phyloP scores from a whole-genome alignment of 495 filamentous ascomycete genomes.

The Thermochaetoides thermophila region DNA sequence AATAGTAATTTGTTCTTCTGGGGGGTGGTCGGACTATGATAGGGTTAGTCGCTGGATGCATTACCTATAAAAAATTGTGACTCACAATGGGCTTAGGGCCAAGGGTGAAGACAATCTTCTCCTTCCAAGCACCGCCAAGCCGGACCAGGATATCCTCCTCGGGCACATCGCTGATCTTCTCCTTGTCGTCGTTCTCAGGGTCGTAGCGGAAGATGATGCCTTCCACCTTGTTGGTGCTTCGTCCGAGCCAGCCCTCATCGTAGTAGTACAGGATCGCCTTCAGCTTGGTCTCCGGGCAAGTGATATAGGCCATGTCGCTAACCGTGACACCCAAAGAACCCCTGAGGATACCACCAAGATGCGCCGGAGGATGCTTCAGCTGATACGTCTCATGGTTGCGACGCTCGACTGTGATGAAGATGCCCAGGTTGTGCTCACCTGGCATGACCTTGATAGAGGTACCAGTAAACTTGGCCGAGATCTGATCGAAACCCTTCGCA shows the following conservation, averaged over 20 bases:
- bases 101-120: constrained; percentile 38
- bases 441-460: constrained; percentile 84
- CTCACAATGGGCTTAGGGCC: constrained; percentile 38
- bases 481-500: constrained; percentile 84
- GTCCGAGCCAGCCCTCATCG: constrained; percentile 89
- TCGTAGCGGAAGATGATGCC: constrained; percentile 85
- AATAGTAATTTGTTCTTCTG: constrained; percentile 53
- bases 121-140: constrained; percentile 69
- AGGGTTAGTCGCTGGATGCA: constrained; percentile 1
- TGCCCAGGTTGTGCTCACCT: constrained; percentile 85
- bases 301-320: constrained; percentile 72
- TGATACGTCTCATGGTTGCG: constrained; percentile 83
- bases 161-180: constrained; percentile 68
- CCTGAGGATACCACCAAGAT: constrained; percentile 74
- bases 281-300: constrained; percentile 71
- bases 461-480: constrained; percentile 94
- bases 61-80: not conserved
- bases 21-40: constrained; percentile 23
- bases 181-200: constrained; percentile 62
- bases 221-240: constrained; percentile 78
- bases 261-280: constrained; percentile 85
- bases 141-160: constrained; percentile 70
- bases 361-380: constrained; percentile 85
- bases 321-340: constrained; percentile 76
- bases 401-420: constrained; percentile 75